Evolutionary conservation across 208 protist genomes (phyloP).

Genomic region (Vickermania ingenoplastis): DNA sequence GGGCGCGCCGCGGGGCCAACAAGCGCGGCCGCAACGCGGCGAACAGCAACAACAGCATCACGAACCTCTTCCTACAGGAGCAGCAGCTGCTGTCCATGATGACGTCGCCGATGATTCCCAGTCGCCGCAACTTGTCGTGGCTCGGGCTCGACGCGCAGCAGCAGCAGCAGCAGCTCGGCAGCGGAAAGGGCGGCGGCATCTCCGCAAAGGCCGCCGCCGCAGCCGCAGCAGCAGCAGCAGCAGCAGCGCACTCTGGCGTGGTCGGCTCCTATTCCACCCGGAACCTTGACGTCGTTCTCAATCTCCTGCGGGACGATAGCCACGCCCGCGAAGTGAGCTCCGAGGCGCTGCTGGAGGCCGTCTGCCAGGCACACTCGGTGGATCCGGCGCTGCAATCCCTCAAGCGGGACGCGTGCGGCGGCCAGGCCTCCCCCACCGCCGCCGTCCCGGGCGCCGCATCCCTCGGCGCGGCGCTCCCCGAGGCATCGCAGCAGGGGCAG

Average conservation of each 20-base stretch:
- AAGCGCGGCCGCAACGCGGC: slow-evolving; percentile 1
- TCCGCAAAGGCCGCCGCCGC: background rate
- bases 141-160: background rate
- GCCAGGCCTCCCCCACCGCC: background rate
- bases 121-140: background rate
- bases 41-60: slow-evolving; percentile 1
- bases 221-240: slow-evolving; percentile 1
- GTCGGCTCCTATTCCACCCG: slow-evolving; percentile 18
- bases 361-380: background rate
- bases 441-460: no score
- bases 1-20: background rate
- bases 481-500: background rate
- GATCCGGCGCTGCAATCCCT: background rate
- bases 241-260: slow-evolving; percentile 5
- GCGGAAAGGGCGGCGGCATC: background rate
- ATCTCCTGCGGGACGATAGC: slow-evolving; percentile 20
- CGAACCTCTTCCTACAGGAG: slow-evolving; percentile 9
- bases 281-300: slow-evolving; percentile 18
- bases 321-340: slow-evolving; percentile 22
- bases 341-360: slow-evolving; percentile 4
- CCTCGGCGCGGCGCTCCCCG: background rate
- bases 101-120: background rate
- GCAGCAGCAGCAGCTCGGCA: background rate
- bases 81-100: slow-evolving; percentile 7
- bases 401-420: background rate